phyloP scores from a whole-genome alignment of 768 basidiomycete species.

The Lactarius trivialis region DNA sequence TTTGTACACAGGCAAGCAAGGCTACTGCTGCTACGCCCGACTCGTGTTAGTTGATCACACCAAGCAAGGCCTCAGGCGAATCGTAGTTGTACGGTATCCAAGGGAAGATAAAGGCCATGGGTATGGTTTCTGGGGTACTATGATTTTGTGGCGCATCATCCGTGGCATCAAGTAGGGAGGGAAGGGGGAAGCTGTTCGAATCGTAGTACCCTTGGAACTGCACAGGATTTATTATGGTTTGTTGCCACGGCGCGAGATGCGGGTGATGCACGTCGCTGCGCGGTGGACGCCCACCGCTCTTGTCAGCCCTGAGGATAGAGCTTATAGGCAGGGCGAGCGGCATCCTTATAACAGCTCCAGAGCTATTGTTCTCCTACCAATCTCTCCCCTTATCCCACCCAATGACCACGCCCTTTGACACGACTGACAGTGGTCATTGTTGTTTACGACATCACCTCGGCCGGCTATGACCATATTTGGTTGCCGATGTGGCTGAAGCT shows the following conservation, averaged over 20 bases:
- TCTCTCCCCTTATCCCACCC: not conserved
- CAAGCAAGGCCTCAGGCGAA: not conserved
- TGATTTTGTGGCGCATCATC: not conserved
- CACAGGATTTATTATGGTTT: not conserved
- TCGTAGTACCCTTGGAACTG: not conserved
- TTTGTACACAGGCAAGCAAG: not conserved
- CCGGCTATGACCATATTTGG: not conserved
- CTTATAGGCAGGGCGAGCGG: not conserved
- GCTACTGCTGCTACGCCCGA: not conserved
- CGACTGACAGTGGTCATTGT: not conserved
- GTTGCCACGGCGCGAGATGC: not conserved
- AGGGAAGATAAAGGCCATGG: not conserved
- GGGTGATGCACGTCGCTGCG: not conserved
- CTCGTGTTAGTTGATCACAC: not conserved
- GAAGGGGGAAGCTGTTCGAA: not conserved
- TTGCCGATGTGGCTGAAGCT: slow-evolving; percentile 5
- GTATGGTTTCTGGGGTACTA: not conserved
- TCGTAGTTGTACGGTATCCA: not conserved
- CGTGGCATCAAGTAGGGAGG: not conserved
- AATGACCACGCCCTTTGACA: not conserved
- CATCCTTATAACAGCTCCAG: not conserved
- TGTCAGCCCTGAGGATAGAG: not conserved
- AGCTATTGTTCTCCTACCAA: not conserved
- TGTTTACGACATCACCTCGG: not conserved
- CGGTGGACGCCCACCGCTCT: not conserved